phyloP scores from a whole-genome alignment of 805 yeast genomes.

The Ogataea philodendri region DNA sequence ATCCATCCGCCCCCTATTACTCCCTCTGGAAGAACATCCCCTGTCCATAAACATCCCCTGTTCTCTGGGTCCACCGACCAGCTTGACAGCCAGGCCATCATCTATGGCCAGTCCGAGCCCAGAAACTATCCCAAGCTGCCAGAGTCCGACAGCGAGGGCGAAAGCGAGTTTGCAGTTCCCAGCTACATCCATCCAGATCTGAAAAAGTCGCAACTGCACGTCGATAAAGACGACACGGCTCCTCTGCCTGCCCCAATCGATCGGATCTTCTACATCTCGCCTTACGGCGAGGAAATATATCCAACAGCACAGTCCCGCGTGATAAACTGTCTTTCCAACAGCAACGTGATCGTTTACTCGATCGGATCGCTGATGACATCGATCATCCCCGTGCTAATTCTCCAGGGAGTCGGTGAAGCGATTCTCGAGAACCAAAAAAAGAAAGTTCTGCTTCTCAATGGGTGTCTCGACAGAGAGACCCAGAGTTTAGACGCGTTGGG shows the following conservation, averaged over 20 bases:
- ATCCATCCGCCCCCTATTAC: constrained; percentile 24
- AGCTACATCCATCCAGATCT: constrained; percentile 79
- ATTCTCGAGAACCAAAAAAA: constrained; percentile 35
- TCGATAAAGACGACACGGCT: constrained; percentile 54
- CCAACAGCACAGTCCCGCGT: constrained; percentile 72
- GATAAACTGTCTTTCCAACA: constrained; percentile 43
- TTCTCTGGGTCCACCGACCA: constrained; percentile 1
- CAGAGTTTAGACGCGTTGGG: constrained; percentile 59
- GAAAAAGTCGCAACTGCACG: constrained; percentile 69
- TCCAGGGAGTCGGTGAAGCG: constrained; percentile 71
- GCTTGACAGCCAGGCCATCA: constrained; percentile 20
- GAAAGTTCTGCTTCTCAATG: constrained; percentile 69
- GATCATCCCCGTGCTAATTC: constrained; percentile 70
- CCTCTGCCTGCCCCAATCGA: constrained; percentile 75
- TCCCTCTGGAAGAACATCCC: constrained; percentile 20
- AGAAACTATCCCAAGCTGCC: neutral
- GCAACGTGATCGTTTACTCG: constrained; percentile 65
- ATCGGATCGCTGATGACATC: constrained; percentile 91
- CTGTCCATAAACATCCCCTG: constrained; percentile 1
- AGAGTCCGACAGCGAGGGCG: constrained; percentile 18
- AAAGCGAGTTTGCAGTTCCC: constrained; percentile 57
- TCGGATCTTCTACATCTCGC: constrained; percentile 75
- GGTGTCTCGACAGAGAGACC: constrained; percentile 78
- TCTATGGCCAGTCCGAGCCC: constrained; percentile 18
- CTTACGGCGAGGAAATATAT: constrained; percentile 81